Base-by-base conservation (phyloP, 2,329 filamentous ascomycete species). In the Blastomyces gilchristii region DNA sequence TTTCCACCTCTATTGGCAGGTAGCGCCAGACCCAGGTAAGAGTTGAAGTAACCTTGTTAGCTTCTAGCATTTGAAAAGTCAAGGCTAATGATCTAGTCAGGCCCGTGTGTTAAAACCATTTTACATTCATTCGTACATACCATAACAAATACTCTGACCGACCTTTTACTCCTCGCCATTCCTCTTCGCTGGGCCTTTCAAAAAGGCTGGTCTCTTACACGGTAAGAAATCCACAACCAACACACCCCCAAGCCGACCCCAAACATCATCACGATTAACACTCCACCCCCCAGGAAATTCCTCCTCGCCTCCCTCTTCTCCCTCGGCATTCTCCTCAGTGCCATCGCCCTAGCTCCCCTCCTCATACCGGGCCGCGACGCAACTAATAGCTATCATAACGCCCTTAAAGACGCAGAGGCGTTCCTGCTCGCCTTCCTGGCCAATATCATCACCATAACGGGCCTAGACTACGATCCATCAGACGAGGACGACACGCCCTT, bases 1-100 rank as follows among this genome's bases (percentile, higher is more conserved):
- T 2, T 80, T 84, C 67, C 68, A 74, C 58, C 79, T 83, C 61
- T 84, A 85, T 70, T 85, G 82, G 82, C 82, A 83, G 69, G 79
- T 85, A 61, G 67, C 79, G 0, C 82, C 74, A 56, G 67, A 70
- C 62, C 73, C 75, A 60, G 75, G 74, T 69, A 70, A n/a, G 67
- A 63, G 22, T 31, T 16, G 47, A 8, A n/a, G 9, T 28, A 7
- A 18, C 11, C 16, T n/a, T 6, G 16, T 58, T 37, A 49, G 41
- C 34, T 50, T 43, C 8, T 37, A 28, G 18, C 22, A 34, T 25
- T 16, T 22, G 9, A 22, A 18, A 4, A 25, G 12, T 9, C 61
- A 43, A 18, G 49, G 22, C 28, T 61, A 31, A 61, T 43, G 45
- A 49, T 45, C 58, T 18, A 61, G 18, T 69, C 47, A 64, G 71